Evolutionary conservation across 192 early-diverging fungal species (phyloP).

Genomic region (Rhizoclosmatium globosum): DNA sequence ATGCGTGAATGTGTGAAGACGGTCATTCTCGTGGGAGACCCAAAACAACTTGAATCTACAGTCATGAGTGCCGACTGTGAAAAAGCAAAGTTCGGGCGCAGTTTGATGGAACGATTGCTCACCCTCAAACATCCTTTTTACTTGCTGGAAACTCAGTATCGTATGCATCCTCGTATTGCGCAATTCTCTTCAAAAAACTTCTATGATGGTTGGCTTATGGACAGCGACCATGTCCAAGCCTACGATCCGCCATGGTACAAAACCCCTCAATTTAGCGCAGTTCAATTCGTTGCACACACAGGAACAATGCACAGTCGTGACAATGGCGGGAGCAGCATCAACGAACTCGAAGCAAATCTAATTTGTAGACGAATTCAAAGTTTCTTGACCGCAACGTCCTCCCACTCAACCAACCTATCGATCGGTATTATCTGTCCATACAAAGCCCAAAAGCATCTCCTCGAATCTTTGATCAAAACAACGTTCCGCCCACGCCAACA

Average conservation of each 20-base stretch:
- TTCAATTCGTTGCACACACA: slow-evolving; percentile 30
- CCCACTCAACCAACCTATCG: background rate
- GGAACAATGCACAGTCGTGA: slow-evolving; percentile 12
- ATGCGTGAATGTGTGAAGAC: slow-evolving; percentile 7
- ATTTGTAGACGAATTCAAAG: slow-evolving; percentile 5
- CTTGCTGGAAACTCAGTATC: slow-evolving; percentile 32
- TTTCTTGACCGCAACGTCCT: background rate
- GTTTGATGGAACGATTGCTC: slow-evolving; percentile 21
- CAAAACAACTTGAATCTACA: slow-evolving; percentile 30
- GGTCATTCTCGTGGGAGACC: slow-evolving; percentile 29
- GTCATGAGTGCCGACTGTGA: slow-evolving; percentile 15
- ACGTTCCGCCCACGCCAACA: background rate
- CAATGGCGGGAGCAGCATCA: slow-evolving; percentile 16
- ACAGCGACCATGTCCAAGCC: slow-evolving; percentile 11
- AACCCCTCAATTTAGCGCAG: background rate
- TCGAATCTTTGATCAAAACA: background rate
- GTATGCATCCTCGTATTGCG: slow-evolving; percentile 31
- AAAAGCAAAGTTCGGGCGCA: slow-evolving; percentile 25
- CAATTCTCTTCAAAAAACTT: slow-evolving; percentile 1
- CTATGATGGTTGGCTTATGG: slow-evolving; percentile 32
- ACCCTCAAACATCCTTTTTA: slow-evolving; percentile 10
- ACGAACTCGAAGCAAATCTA: slow-evolving; percentile 21
- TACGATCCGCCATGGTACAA: slow-evolving; percentile 25
- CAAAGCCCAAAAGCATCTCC: slow-evolving; percentile 25
- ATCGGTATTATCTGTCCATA: slow-evolving; percentile 34